Evolutionary conservation across 495 filamentous ascomycete species (phyloP).

Genomic region (Penicillium mononematosum): DNA sequence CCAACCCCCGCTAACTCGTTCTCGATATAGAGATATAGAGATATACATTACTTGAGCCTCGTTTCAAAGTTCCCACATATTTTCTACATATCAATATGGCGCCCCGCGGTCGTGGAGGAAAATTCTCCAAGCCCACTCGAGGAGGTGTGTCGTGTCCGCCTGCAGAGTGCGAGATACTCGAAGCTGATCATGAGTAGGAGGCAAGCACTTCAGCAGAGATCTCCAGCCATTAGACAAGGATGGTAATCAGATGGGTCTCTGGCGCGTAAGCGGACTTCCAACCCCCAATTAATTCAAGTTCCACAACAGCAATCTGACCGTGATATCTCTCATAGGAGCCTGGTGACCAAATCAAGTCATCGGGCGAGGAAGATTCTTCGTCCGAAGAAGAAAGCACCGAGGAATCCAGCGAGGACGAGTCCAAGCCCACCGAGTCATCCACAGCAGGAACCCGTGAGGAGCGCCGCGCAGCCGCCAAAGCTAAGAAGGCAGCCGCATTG

Average conservation of each 20-base stretch:
- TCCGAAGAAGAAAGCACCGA: conserved; percentile 43
- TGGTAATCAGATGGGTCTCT: conserved; percentile 73
- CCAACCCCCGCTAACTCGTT: background rate
- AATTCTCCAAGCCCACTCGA: conserved; percentile 89
- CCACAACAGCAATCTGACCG: background rate
- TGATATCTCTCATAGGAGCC: conserved; percentile 41
- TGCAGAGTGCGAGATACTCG: background rate
- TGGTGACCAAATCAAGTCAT: conserved; percentile 40
- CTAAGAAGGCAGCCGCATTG: conserved; percentile 84
- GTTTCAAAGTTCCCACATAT: background rate
- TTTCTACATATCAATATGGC: conserved; percentile 35
- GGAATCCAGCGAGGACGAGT: conserved; percentile 37
- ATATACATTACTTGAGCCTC: background rate
- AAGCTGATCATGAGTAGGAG: conserved; percentile 54
- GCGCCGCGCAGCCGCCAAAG: conserved; percentile 83
- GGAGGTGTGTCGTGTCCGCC: conserved; percentile 62
- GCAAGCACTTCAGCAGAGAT: conserved; percentile 90
- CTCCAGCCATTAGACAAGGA: conserved; percentile 82
- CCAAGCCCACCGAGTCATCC: conserved; percentile 19
- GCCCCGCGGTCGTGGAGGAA: conserved; percentile 74
- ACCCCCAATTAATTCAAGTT: background rate
- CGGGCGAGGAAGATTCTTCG: conserved; percentile 39
- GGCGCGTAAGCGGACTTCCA: conserved; percentile 56
- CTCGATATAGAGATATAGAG: background rate
- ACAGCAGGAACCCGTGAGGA: conserved; percentile 73